These are phyloP conservation scores for Stachybotrys elegans DNA, from an alignment of 2,329 filamentous ascomycete species.

Conservation along the genomic window DNA sequence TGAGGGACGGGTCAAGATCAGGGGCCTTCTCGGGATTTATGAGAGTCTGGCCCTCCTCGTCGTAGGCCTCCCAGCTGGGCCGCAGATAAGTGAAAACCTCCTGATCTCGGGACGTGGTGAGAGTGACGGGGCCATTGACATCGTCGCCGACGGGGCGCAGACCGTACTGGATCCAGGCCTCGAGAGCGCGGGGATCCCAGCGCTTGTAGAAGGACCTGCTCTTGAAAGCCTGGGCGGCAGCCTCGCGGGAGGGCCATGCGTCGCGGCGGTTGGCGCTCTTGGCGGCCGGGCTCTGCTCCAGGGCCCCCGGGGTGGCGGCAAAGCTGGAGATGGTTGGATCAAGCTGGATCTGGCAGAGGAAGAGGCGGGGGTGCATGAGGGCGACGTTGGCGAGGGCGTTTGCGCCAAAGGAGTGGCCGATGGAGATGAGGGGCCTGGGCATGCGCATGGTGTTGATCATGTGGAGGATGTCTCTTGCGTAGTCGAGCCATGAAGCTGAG, in stretches of 20 bases:
- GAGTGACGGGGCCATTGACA: conserved; percentile 51
- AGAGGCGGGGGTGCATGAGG: conserved; percentile 74
- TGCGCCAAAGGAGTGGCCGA: conserved; percentile 88
- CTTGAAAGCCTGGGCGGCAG: conserved; percentile 61
- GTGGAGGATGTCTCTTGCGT: conserved; percentile 76
- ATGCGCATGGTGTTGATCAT: conserved; percentile 79
- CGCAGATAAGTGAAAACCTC: conserved; percentile 70
- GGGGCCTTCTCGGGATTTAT: conserved; percentile 35
- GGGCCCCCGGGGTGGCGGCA: conserved; percentile 30
- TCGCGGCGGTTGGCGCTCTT: conserved; percentile 72
- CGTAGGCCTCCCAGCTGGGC: conserved; percentile 46
- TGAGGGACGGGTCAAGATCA: conserved; percentile 38
- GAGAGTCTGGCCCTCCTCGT: conserved; percentile 28
- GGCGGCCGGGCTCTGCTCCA: conserved; percentile 38
- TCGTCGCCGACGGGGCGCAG: conserved; percentile 54
- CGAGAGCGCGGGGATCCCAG: conserved; percentile 79
- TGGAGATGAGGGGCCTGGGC: conserved; percentile 74
- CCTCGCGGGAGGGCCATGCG: conserved; percentile 70
- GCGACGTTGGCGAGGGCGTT: conserved; percentile 67
- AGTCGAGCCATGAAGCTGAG: conserved; percentile 78
- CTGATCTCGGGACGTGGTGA: conserved; percentile 80
- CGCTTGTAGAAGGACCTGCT: conserved; percentile 65
- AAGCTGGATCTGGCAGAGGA: conserved; percentile 71
- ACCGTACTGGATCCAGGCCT: conserved; percentile 57
- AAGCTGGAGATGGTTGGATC: conserved; percentile 70